These are phyloP conservation scores for Chromera velia DNA, from an alignment of 73 alveolate genomes.

Conservation along the genomic window DNA sequence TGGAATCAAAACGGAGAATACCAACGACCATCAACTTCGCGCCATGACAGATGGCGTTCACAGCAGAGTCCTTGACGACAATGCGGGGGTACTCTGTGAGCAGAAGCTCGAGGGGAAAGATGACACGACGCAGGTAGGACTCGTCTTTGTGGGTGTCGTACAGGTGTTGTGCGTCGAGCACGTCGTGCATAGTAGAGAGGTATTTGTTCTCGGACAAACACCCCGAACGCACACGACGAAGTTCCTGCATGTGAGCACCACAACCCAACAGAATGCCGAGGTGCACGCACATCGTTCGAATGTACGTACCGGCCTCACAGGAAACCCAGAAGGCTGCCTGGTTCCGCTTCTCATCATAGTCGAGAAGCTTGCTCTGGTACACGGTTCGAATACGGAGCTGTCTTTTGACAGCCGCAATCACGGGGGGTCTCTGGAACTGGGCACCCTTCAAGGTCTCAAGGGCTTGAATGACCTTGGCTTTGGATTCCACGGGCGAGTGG, in stretches of 20 bases:
- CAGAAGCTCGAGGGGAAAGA: conserved; percentile 92
- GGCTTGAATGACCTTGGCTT: conserved; percentile 62
- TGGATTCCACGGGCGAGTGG: conserved; percentile 77
- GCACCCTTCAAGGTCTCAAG: conserved; percentile 89
- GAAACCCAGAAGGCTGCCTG: conserved; percentile 87
- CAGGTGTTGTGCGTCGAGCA: conserved; percentile 90
- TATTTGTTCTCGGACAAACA: conserved; percentile 81
- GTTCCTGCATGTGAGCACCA: conserved; percentile 99
- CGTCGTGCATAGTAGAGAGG: conserved; percentile 98
- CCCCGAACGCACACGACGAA: conserved; percentile 90
- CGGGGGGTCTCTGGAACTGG: conserved; percentile 87
- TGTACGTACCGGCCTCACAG: conserved; percentile 89
- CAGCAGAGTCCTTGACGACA: conserved; percentile 90
- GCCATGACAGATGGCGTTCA: conserved; percentile 97
- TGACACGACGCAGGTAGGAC: conserved; percentile 89
- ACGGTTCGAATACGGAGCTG: conserved; percentile 93
- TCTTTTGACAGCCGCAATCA: conserved; percentile 95
- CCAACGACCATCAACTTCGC: conserved; percentile 99
- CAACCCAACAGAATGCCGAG: conserved; percentile 91
- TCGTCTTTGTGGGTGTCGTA: conserved; percentile 61
- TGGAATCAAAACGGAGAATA: conserved; percentile 89
- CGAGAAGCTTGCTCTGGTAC: conserved; percentile 89
- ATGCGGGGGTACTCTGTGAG: conserved; percentile 87
- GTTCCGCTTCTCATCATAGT: conserved; percentile 84
- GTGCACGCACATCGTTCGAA: conserved; percentile 97